Percentiles rank a stretch among this genome's conserved stretches.
Evolutionary conservation across 192 early-diverging fungal genomes (phyloP).

Genomic region (Entrophospora sp.): DNA sequence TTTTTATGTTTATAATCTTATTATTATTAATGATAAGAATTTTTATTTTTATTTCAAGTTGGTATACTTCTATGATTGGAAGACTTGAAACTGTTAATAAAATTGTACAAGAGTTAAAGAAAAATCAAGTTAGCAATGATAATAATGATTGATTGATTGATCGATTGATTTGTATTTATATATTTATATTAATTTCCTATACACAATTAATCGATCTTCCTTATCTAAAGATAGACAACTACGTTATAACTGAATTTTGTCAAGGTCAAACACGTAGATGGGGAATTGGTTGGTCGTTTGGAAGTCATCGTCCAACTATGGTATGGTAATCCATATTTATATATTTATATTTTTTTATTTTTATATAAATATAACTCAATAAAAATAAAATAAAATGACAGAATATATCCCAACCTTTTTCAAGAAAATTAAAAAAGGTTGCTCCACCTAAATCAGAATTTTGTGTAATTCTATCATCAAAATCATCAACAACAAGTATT

Average conservation of each 20-base stretch:
- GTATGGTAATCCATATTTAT: conserved; percentile 6
- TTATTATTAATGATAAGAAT: background rate
- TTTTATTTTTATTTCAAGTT: conserved; percentile 34
- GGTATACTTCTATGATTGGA: conserved; percentile 81
- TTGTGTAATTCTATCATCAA: background rate
- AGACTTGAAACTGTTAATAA: conserved; percentile 42
- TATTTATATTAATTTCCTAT: no score
- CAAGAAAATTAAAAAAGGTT: conserved; percentile 15
- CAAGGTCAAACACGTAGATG: conserved; percentile 47
- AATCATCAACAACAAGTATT: background rate
- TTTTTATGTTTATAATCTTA: background rate
- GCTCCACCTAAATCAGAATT: conserved; percentile 20
- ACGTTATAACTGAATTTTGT: conserved; percentile 41
- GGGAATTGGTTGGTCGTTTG: conserved; percentile 52
- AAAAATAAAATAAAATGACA: no score
- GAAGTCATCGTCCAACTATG: conserved; percentile 26
- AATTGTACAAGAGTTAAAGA: conserved; percentile 32
- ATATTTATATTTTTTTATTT: background rate
- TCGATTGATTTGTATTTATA: no score
- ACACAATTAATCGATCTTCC: background rate
- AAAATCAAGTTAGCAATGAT: conserved; percentile 29
- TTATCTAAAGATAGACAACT: conserved; percentile 37
- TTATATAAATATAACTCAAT: no score
- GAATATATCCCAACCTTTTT: background rate
- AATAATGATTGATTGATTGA: no score